Conservation (phyloP, 2,329 filamentous ascomycete species). For the Zasmidium citrigriseum region DNA sequence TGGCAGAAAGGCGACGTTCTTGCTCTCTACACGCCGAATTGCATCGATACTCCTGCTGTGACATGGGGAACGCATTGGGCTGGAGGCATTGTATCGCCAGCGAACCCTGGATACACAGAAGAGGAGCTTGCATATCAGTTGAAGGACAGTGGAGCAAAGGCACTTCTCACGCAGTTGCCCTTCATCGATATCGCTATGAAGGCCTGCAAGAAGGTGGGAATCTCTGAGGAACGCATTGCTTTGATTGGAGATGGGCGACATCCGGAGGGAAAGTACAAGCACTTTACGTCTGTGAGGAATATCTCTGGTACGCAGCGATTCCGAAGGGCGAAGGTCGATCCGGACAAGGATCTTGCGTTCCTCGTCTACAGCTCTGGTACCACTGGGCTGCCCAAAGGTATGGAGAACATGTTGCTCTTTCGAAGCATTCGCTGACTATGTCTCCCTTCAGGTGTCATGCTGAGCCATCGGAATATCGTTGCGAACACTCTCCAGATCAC, state of each 20-base stretch:
- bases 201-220: constrained; percentile 69
- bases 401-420: not conserved
- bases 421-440: constrained; percentile 40
- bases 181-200: constrained; percentile 65
- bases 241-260: constrained; percentile 72
- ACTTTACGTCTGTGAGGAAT: constrained; percentile 72
- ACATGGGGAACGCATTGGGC: constrained; percentile 82
- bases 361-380: constrained; percentile 89
- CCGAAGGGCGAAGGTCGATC: constrained; percentile 63
- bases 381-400: constrained; percentile 68
- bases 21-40: constrained; percentile 80
- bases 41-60: constrained; percentile 76
- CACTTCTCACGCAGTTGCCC: constrained; percentile 70
- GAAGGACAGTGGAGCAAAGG: constrained; percentile 73
- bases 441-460: constrained; percentile 94
- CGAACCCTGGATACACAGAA: constrained; percentile 82
- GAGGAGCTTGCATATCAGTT: constrained; percentile 84
- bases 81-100: constrained; percentile 77
- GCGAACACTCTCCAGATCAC: constrained; percentile 60
- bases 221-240: constrained; percentile 71
- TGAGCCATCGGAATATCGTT: constrained; percentile 81
- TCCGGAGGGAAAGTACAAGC: constrained; percentile 60
- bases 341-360: constrained; percentile 75
- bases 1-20: constrained; percentile 85
- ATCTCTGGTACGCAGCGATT: constrained; percentile 61